Evolutionary conservation across 345 rosid genomes (phyloP), one percentile per base, ranked within the genome.

Genomic region (Angophora floribunda): DNA sequence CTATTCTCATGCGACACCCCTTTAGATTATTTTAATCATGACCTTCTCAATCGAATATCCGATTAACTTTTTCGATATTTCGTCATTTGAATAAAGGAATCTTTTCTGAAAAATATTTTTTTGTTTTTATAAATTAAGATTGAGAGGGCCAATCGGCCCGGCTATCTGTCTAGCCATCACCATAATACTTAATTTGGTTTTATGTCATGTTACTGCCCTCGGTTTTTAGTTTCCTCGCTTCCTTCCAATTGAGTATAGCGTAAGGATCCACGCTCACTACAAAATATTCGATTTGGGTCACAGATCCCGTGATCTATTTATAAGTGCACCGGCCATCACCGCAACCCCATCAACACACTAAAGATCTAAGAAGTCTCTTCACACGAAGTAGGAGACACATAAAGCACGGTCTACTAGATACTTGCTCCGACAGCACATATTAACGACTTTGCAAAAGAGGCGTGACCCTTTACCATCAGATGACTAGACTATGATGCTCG

Each of bases 271-370:
- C 2, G 30, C 30, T 24, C 26, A 0, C 30, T 24, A 3, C 30
- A 26, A 59, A 59, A 59, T 59, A 24, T 0, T 59, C 7, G 4
- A 28, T 61, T 61, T 26, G 32, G 26, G 3, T 59, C 67, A 59
- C 28, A 22, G 24, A 22, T 55, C 24, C 61, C 28, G 22, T 55
- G 3, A 28, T 22, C 61, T 55, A 22, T 55, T 4, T 5, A 22
- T 22, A 22, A 9, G 24, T 22, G 28, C 24, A 59, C 32, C 2
- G 0, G 11, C 26, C 67, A 61, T 55, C 1, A 2, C 32, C 0
- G 4, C 32, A 61, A 28, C 28, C 15, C 16, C 5, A 61, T 61
- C 30, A 12, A 11, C 7, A 26, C 2, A 26, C 12, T 28, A 61
- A 2, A 55, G 0, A 55, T 55, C 0, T 36, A 55, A 7, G 19